Conservation (phyloP, 768 basidiomycete species). For the Russula sp. region DNA sequence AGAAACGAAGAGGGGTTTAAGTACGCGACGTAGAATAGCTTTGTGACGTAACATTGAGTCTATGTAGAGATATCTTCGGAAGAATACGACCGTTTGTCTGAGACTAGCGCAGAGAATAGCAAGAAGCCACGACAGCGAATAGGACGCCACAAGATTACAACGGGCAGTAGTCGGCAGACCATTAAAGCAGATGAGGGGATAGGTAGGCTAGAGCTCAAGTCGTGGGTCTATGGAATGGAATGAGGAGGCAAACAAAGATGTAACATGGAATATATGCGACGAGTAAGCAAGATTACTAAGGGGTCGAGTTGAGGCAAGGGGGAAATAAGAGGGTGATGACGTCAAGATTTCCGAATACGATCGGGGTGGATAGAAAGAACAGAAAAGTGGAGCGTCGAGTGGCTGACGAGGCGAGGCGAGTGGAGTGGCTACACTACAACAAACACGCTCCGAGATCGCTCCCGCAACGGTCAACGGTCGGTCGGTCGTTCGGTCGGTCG, state of each 20-base stretch:
- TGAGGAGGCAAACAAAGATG: too few species aligned
- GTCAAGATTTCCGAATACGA: constrained; percentile 18
- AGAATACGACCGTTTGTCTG: neutral
- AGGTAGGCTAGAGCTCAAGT: neutral
- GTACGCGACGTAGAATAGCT: neutral
- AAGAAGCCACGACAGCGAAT: neutral
- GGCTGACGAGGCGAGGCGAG: constrained; percentile 9
- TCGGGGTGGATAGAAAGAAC: constrained; percentile 13
- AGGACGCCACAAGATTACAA: neutral
- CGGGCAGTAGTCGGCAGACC: neutral
- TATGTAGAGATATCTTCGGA: neutral
- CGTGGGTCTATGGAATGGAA: too few species aligned
- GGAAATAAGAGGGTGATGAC: constrained; percentile 20
- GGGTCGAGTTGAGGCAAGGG: neutral
- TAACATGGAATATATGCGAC: too few species aligned
- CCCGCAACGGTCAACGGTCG: constrained; percentile 5
- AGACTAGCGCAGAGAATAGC: neutral
- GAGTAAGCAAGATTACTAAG: neutral
- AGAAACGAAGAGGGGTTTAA: neutral
- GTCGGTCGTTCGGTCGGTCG: constrained; percentile 11
- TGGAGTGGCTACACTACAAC: constrained; percentile 15
- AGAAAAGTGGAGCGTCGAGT: constrained; percentile 13
- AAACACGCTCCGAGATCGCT: constrained; percentile 5
- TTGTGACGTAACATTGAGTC: neutral
- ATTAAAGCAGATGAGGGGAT: too few species aligned